Percentiles rank a stretch among this genome's conserved stretches.
phyloP scores from a whole-genome alignment of 2,329 filamentous ascomycete species.

The Pleomassaria siparia region DNA sequence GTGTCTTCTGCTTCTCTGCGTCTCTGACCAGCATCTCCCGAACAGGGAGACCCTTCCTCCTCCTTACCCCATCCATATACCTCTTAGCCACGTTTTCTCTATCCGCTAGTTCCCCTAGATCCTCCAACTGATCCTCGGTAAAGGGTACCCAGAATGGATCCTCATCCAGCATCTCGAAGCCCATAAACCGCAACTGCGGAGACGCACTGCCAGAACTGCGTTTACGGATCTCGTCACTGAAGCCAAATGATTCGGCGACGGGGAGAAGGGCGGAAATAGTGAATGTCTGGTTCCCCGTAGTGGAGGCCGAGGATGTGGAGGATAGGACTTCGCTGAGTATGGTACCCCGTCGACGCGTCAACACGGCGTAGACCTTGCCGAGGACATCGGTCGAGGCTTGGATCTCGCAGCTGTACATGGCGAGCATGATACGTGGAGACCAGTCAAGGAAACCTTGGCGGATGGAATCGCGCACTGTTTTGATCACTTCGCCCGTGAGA shows the following conservation, averaged over 20 bases:
- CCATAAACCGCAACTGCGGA: conserved; percentile 90
- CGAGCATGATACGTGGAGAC: conserved; percentile 90
- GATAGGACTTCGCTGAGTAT: conserved; percentile 85
- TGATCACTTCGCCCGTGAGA: conserved; percentile 90
- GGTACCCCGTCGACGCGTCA: conserved; percentile 87
- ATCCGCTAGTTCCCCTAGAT: conserved; percentile 90
- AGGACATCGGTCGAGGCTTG: conserved; percentile 95
- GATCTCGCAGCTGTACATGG: conserved; percentile 98
- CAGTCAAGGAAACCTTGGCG: conserved; percentile 88
- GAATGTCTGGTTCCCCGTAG: conserved; percentile 90
- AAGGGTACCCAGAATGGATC: conserved; percentile 98
- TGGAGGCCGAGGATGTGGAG: conserved; percentile 93
- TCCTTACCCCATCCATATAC: conserved; percentile 89
- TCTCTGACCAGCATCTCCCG: conserved; percentile 71
- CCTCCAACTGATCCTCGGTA: conserved; percentile 94
- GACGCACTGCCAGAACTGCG: conserved; percentile 86
- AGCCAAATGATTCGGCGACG: conserved; percentile 93
- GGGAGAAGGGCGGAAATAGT: conserved; percentile 86
- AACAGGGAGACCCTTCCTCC: conserved; percentile 84
- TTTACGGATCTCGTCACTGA: conserved; percentile 95
- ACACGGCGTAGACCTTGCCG: conserved; percentile 92
- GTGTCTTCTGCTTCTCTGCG: conserved; percentile 87
- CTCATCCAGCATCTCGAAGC: conserved; percentile 89
- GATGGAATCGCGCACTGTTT: conserved; percentile 81
- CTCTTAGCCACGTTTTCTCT: conserved; percentile 93